Evolutionary conservation across 257 asterid species (phyloP), one percentile per base, ranked within the genome.

Genomic region (Jaltomata sinuosa): DNA sequence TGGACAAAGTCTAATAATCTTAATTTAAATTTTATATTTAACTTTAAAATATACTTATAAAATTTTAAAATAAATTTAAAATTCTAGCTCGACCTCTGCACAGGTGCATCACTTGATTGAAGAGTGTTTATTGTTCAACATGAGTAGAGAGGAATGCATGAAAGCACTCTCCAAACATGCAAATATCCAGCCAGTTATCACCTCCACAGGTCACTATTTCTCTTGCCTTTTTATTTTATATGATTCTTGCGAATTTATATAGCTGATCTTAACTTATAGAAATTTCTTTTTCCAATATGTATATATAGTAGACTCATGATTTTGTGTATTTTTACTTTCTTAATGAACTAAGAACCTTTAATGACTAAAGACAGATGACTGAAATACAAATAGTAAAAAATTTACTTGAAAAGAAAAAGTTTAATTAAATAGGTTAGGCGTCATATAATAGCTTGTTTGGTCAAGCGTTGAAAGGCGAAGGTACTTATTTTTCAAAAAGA

Each of bases 81-180:
- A 64, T 64, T 64, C 72, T 64, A 6, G 11, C 22, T 29, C 22
- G 40, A 11, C 19, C 40, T 14, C 2, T 11, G 38, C 79, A 42
- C 61, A 89, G 93, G 90, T 90, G 47, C 93, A 90, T 22, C 93
- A 32, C 83, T 89, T 90, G 22, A 90, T 90, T 1, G 93, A 90
- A 81, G 90, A 87, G 90, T 90, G 93, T 77, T 53, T 90, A 27
- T 12, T 90, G n/a, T 90, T 89, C 74, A 83, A 87, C 15, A 86
- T 89, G 93, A 85, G 82, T 79, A 89, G 64, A 85, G 93, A 90
- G 71, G 93, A 90, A 81, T 89, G 91, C 91, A 90, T 90, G 91
- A 90, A 89, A 84, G 91, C 93, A 72, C 90, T 90, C 52, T 87
- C 87, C 69, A 90, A 86, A 74, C 90, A 90, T 89, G 93, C 91